Conservation (phyloP, 2,329 filamentous ascomycete species). For the Fusarium chuoi region DNA sequence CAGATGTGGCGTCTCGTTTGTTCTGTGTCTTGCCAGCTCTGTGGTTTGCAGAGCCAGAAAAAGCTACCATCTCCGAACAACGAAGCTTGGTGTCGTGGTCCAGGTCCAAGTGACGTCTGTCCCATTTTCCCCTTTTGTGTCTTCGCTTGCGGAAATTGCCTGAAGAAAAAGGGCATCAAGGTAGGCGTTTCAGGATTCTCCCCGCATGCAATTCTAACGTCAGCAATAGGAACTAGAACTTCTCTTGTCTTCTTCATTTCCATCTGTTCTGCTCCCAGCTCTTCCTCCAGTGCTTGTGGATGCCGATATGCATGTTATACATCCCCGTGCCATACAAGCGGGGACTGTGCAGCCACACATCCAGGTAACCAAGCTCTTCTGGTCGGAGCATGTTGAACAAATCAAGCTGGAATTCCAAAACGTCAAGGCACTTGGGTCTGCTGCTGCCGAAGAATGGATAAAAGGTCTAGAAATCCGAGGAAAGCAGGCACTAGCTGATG, state of each 20-base stretch:
- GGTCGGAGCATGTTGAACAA: slow-evolving; percentile 68
- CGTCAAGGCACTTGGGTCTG: slow-evolving; percentile 73
- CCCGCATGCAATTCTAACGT: slow-evolving; percentile 33
- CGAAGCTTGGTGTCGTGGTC: slow-evolving; percentile 66
- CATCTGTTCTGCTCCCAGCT: slow-evolving; percentile 72
- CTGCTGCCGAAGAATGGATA: slow-evolving; percentile 79
- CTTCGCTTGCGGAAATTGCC: slow-evolving; percentile 73
- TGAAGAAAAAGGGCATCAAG: slow-evolving; percentile 70
- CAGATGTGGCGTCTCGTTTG: slow-evolving; percentile 81
- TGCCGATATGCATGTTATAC: slow-evolving; percentile 67
- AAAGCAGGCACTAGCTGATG: slow-evolving; percentile 67
- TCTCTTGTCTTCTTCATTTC: slow-evolving; percentile 68
- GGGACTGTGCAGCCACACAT: slow-evolving; percentile 58
- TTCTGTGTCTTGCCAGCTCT: slow-evolving; percentile 74
- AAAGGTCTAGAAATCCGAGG: slow-evolving; percentile 77
- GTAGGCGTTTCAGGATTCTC: slow-evolving; percentile 57
- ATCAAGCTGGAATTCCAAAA: slow-evolving; percentile 71
- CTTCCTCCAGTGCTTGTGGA: slow-evolving; percentile 76
- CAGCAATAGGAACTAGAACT: slow-evolving; percentile 74
- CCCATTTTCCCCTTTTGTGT: slow-evolving; percentile 78
- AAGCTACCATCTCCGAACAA: slow-evolving; percentile 43
- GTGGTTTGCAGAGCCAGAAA: slow-evolving; percentile 56
- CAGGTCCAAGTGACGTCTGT: slow-evolving; percentile 68
- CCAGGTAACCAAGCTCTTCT: slow-evolving; percentile 73
- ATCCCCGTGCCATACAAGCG: slow-evolving; percentile 64